These are phyloP conservation scores for Magnaporthiopsis incrustans DNA, from an alignment of 2,329 filamentous ascomycete genomes.

Conservation along the genomic window DNA sequence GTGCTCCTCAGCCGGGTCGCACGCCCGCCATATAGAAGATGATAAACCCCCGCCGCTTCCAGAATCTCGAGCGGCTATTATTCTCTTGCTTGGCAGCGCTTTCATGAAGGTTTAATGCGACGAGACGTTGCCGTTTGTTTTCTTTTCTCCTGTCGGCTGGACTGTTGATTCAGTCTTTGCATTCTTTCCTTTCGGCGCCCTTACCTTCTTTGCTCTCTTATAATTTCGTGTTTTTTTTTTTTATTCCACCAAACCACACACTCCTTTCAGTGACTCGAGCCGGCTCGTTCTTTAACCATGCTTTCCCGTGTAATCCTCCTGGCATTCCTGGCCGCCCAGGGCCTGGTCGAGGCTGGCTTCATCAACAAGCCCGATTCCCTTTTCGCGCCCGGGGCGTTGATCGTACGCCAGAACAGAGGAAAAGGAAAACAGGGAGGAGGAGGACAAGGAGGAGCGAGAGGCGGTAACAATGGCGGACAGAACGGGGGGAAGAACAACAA, in stretches of 20 bases:
- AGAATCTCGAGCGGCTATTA: background rate
- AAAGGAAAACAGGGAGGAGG: conserved; percentile 17
- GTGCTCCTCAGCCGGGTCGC: background rate
- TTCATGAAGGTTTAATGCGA: background rate
- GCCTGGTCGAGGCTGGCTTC: background rate
- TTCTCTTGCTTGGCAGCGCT: background rate
- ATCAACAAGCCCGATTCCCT: background rate
- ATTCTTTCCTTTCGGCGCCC: background rate
- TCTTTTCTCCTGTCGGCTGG: background rate
- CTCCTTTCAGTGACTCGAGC: background rate
- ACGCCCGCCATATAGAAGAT: background rate
- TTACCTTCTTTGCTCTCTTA: background rate
- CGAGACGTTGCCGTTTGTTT: background rate
- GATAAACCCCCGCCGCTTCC: background rate
- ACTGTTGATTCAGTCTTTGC: background rate
- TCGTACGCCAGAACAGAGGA: background rate
- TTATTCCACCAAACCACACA: background rate
- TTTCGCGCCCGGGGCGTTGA: background rate
- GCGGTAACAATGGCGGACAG: background rate
- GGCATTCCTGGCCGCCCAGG: background rate
- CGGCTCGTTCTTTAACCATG: background rate
- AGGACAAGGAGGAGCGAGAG: too few species aligned
- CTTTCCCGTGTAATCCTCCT: background rate
- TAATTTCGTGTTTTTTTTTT: background rate
- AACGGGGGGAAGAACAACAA: background rate